Conservation (phyloP, 257 asterid species). For the Solanum pinnatisectum region DNA sequence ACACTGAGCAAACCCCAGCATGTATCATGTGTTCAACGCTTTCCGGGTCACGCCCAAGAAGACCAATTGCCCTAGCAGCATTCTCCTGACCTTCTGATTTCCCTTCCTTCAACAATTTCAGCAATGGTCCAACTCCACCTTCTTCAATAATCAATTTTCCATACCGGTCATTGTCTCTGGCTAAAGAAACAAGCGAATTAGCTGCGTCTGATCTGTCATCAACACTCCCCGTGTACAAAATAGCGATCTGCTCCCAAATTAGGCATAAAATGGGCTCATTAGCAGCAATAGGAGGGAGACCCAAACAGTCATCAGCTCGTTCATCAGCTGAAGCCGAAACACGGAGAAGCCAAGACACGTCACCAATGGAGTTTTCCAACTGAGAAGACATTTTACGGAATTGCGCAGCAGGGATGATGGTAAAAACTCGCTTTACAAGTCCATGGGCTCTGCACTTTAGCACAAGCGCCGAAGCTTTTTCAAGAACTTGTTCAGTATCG, state of each 20-base stretch:
- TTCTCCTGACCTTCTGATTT: constrained; percentile 56
- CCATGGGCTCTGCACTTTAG: constrained; percentile 62
- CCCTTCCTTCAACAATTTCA: constrained; percentile 56
- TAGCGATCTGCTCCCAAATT: constrained; percentile 81
- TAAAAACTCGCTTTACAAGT: constrained; percentile 56
- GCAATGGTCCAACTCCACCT: constrained; percentile 61
- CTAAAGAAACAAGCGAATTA: constrained; percentile 53
- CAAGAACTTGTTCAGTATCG: constrained; percentile 59
- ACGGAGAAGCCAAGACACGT: constrained; percentile 76
- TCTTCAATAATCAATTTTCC: constrained; percentile 68
- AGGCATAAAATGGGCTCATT: constrained; percentile 63
- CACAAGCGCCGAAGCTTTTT: constrained; percentile 39
- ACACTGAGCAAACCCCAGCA: neutral
- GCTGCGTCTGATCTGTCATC: constrained; percentile 64
- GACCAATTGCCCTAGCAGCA: constrained; percentile 14
- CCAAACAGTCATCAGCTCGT: constrained; percentile 50
- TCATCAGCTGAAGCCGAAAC: constrained; percentile 62
- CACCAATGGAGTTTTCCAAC: constrained; percentile 71
- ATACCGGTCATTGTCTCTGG: constrained; percentile 51
- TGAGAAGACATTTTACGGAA: constrained; percentile 54
- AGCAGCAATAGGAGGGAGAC: constrained; percentile 76
- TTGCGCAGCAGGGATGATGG: constrained; percentile 62
- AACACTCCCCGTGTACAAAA: constrained; percentile 35
- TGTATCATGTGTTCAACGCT: neutral
- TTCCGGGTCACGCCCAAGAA: neutral